Base-by-base conservation (phyloP, 148 eudicot genomes). In the Fallopia convolvulus region DNA sequence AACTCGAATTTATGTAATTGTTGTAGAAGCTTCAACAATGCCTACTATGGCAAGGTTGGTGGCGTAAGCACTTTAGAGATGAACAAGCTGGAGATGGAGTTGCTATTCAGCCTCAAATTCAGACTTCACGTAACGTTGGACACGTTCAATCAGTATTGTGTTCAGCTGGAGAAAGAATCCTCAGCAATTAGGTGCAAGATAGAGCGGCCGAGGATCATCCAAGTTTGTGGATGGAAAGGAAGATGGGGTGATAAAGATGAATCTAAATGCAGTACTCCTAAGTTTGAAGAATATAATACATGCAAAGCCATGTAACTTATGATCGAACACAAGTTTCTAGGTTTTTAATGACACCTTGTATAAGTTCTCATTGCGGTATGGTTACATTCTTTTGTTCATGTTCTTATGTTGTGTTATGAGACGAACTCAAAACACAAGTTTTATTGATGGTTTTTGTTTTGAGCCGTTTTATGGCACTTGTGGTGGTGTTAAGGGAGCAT, bases 41-140 rank as follows among this genome's bases (percentile, higher is more conserved):
- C 71, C 21, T 77, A 79, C 44, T 82, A 30, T 52, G 84, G 81
- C 3, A 77, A 77, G 80, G 81, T 82, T 14, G 87, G 87, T 41
- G 92, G 92, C 15, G 66, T 89, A 26, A 85, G 84, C 72, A 84
- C 79, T 8, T 56, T 71, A 53, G 90, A 89, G 77, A 83, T 87
- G 80, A 89, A 87, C 84, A 79, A 71, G 70, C 76, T 89, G 78
- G 92, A 89, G 76, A 76, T 77, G 84, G 65, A 81, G 48, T 74
- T 84, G 32, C 2, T 84, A 61, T 78, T 66, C 39, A 32, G 65
- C 30, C 61, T 81, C 36, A 76, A 79, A 2, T 83, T 83, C 83
- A 79, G 80, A 56, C 81, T 89, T 26, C 85, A 82, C 2, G 87
- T 87, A 58, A 82, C 84, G 23, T 9, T 79, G 18, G 84, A 84